A percentile compares a stretch with the other conserved stretches of the same genome.
Evolutionary conservation across 768 basidiomycete species (phyloP).

Genomic region (Lentinula guzmanii): DNA sequence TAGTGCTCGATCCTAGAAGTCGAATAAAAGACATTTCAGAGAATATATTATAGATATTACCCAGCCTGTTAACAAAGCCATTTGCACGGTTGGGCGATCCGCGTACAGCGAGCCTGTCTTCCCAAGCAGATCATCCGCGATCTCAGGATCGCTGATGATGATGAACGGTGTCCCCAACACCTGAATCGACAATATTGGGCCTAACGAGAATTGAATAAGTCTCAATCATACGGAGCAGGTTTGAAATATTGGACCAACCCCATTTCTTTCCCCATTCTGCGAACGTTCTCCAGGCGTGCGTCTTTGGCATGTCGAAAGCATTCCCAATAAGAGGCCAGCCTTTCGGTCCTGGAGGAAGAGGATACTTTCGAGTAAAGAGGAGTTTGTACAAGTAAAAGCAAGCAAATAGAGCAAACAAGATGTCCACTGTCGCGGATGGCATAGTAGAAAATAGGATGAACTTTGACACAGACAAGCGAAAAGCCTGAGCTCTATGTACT

Average conservation of each 20-base stretch:
- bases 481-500: neutral
- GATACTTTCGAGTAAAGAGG: neutral
- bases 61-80: slow-evolving; percentile 23
- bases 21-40: neutral
- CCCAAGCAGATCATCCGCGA: slow-evolving; percentile 28
- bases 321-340: slow-evolving; percentile 10
- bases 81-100: slow-evolving; percentile 33
- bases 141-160: slow-evolving; percentile 12
- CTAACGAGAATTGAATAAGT: neutral
- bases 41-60: neutral
- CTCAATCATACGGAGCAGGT: neutral
- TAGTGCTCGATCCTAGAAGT: neutral
- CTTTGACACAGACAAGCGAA: neutral
- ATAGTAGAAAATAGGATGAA: neutral
- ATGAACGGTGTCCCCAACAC: slow-evolving; percentile 14
- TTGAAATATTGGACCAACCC: neutral
- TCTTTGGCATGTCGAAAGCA: slow-evolving; percentile 8
- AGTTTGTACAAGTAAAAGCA: neutral
- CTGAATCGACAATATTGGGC: slow-evolving; percentile 12
- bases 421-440: neutral
- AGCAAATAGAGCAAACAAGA: neutral
- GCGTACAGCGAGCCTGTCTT: slow-evolving; percentile 34
- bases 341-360: slow-evolving; percentile 10
- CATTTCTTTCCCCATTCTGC: slow-evolving; percentile 8
- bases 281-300: slow-evolving; percentile 9